Evolutionary conservation across 768 basidiomycete species (phyloP).

Genomic region (Podaxis mareebaensis): DNA sequence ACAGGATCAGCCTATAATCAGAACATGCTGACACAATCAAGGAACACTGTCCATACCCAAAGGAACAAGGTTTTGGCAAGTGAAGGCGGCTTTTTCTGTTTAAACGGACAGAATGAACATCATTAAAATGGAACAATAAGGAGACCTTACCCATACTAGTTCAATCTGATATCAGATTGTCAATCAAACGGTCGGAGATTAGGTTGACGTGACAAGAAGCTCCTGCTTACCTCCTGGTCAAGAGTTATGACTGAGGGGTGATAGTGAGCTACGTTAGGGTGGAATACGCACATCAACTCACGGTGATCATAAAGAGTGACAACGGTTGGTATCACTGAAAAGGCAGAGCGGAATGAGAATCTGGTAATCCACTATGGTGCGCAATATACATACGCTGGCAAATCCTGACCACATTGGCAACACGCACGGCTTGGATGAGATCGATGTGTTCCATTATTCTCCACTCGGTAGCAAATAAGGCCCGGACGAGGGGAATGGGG

Average conservation of each 20-base stretch:
- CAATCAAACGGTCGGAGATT: background rate
- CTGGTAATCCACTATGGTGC: background rate
- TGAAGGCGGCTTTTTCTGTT: conserved; percentile 24
- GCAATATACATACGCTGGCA: conserved; percentile 23
- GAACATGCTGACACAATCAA: background rate
- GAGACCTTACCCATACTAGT: conserved; percentile 27
- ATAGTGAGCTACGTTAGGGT: background rate
- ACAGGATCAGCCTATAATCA: background rate
- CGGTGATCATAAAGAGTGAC: conserved; percentile 17
- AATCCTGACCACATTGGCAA: conserved; percentile 20
- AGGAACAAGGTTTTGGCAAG: conserved; percentile 27
- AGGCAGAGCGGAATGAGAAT: background rate
- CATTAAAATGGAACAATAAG: background rate
- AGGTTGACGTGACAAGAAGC: background rate
- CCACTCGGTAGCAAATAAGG: background rate
- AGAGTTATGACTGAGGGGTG: conserved; percentile 27
- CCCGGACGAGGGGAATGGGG: background rate
- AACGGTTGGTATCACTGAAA: conserved; percentile 23
- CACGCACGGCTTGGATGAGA: conserved; percentile 9
- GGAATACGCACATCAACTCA: background rate
- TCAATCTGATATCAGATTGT: conserved; percentile 21
- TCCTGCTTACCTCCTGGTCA: conserved; percentile 24
- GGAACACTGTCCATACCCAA: conserved; percentile 20
- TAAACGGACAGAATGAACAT: background rate
- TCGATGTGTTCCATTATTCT: background rate